Evolutionary conservation across 1,284 basidiomycete species (phyloP).

Genomic region (Golubevia sp.): DNA sequence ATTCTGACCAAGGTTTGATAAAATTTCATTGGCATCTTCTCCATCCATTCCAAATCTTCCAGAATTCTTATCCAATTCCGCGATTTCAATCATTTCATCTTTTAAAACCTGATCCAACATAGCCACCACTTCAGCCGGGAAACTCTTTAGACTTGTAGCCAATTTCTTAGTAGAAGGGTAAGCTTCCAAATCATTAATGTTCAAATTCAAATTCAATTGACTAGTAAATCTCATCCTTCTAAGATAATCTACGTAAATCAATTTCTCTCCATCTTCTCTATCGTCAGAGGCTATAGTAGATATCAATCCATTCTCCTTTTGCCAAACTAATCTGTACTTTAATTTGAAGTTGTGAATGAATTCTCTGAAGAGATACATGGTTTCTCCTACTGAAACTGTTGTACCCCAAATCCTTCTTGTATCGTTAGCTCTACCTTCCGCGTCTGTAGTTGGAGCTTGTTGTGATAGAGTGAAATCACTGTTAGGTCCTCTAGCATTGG

Average conservation of each 20-base stretch:
- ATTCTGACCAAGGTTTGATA: conserved; percentile 5
- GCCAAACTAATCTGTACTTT: conserved; percentile 59
- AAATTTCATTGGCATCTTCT: conserved; percentile 20
- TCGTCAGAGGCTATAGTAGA: background rate
- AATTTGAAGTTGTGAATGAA: conserved; percentile 57
- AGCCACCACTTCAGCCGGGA: conserved; percentile 57
- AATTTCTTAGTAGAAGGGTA: conserved; percentile 49
- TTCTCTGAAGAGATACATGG: conserved; percentile 49
- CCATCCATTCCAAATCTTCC: conserved; percentile 33
- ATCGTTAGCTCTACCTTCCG: conserved; percentile 11
- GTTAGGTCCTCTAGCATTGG: background rate
- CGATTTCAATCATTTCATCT: conserved; percentile 56
- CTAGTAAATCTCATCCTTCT: conserved; percentile 54
- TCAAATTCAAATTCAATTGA: conserved; percentile 57
- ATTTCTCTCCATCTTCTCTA: conserved; percentile 46
- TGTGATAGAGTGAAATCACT: conserved; percentile 44
- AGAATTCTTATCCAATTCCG: conserved; percentile 40
- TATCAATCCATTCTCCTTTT: conserved; percentile 27
- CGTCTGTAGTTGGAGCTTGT: conserved; percentile 27
- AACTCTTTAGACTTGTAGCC: conserved; percentile 47
- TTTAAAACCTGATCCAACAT: conserved; percentile 61
- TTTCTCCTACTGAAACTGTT: conserved; percentile 50
- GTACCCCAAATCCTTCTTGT: conserved; percentile 62
- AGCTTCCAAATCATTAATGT: conserved; percentile 51
- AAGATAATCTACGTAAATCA: conserved; percentile 56